Evolutionary conservation across 139 green algal genomes (phyloP).

Genomic region (Chlamydomonas sphaeroides): DNA sequence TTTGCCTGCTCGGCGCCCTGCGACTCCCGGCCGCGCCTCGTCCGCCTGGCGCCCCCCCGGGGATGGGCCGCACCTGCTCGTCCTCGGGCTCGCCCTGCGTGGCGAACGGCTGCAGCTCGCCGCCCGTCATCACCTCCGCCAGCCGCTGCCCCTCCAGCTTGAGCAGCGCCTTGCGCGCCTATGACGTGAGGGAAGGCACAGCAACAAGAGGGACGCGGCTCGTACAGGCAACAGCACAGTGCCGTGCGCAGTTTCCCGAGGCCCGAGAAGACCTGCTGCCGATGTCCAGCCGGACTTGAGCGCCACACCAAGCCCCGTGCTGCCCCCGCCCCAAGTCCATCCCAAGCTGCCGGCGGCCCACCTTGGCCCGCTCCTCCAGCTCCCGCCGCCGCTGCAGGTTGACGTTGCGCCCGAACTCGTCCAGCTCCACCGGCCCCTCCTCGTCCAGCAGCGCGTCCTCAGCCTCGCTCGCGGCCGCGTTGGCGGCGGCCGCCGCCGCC

Average conservation of each 20-base stretch:
- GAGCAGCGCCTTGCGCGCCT: slow-evolving; percentile 19
- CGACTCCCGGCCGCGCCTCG: no score
- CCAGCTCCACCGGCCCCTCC: slow-evolving; percentile 63
- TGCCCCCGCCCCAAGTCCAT: no score
- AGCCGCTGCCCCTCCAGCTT: slow-evolving; percentile 26
- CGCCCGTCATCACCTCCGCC: not conserved
- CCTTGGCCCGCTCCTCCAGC: slow-evolving; percentile 33
- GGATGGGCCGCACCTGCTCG: not conserved
- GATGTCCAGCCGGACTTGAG: no score
- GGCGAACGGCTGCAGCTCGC: not conserved
- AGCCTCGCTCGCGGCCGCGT: slow-evolving; percentile 9
- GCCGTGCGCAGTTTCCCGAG: no score
- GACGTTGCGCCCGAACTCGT: slow-evolving; percentile 91
- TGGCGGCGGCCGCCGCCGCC: not conserved
- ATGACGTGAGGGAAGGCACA: no score
- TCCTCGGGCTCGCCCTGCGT: slow-evolving; percentile 12
- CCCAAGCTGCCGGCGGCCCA: not conserved
- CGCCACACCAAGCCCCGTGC: no score
- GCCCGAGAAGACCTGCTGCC: no score
- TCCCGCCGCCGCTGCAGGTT: slow-evolving; percentile 69
- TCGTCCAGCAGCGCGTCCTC: slow-evolving; percentile 37
- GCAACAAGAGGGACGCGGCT: no score
- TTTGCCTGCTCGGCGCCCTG: no score
- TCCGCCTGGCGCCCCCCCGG: no score
- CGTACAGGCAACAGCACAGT: no score